phyloP scores from a whole-genome alignment of 2,329 filamentous ascomycete species.

The Daldinia sp. region DNA sequence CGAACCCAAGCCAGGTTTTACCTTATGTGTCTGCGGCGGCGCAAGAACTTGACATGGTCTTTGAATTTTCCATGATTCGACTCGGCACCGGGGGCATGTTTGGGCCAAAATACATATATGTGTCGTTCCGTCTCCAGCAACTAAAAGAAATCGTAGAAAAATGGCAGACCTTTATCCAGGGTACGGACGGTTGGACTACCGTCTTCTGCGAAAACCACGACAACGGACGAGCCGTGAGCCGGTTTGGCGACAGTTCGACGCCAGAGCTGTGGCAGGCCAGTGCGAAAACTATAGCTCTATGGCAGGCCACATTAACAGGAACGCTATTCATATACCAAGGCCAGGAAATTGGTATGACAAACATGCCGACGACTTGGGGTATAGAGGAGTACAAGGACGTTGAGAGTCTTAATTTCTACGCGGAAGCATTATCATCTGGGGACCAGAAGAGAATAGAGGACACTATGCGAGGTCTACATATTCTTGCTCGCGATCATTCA shows the following conservation, averaged over 20 bases:
- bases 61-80: conserved; percentile 66
- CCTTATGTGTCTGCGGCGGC: conserved; percentile 62
- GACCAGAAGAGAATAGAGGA: conserved; percentile 51
- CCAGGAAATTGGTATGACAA: conserved; percentile 69
- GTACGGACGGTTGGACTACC: conserved; percentile 64
- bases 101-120: conserved; percentile 58
- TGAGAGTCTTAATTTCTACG: conserved; percentile 62
- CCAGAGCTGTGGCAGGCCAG: conserved; percentile 54
- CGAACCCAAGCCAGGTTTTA: conserved; percentile 59
- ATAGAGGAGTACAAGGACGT: conserved; percentile 63
- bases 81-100: conserved; percentile 59
- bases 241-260: conserved; percentile 59
- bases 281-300: conserved; percentile 62
- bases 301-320: conserved; percentile 59
- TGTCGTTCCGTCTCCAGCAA: conserved; percentile 54
- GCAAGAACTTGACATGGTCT: conserved; percentile 68
- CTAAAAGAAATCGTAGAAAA: conserved; percentile 55
- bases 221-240: conserved; percentile 64
- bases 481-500: conserved; percentile 69
- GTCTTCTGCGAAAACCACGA: conserved; percentile 72
- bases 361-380: conserved; percentile 59
- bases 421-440: conserved; percentile 51
- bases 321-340: conserved; percentile 68
- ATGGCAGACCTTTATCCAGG: conserved; percentile 60
- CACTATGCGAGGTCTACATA: conserved; percentile 62